These are phyloP conservation scores for Colletotrichum shisoi DNA, from an alignment of 2,329 filamentous ascomycete genomes.

Conservation along the genomic window DNA sequence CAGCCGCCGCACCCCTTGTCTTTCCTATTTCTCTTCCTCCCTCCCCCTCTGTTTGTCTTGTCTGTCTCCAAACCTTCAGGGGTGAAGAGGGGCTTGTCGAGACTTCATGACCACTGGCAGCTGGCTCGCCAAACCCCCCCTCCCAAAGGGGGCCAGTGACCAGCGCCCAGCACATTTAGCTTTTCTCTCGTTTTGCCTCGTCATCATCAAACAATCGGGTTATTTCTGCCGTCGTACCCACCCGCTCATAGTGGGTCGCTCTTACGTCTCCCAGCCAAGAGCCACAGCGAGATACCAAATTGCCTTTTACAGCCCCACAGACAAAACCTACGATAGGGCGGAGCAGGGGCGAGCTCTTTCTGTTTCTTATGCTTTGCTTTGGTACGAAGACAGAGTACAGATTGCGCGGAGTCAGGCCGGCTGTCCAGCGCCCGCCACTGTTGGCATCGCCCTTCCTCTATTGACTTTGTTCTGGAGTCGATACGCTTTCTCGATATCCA, in stretches of 20 bases:
- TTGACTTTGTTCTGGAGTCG: not conserved
- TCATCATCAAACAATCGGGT: conserved; percentile 40
- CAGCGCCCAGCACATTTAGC: conserved; percentile 24
- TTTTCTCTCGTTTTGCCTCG: conserved; percentile 38
- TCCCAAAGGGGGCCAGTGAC: not conserved
- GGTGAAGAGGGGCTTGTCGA: conserved; percentile 4
- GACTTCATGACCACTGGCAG: not conserved
- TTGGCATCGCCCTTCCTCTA: not conserved
- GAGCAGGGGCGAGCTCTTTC: conserved; percentile 29
- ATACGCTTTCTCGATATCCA: not conserved
- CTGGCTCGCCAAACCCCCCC: conserved; percentile 15
- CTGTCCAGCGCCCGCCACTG: not conserved
- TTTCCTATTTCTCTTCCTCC: not conserved
- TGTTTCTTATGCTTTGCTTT: conserved; percentile 23
- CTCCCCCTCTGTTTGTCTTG: not conserved
- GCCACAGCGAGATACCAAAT: conserved; percentile 28
- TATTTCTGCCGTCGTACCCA: conserved; percentile 38
- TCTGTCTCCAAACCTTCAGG: not conserved
- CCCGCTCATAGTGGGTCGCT: conserved; percentile 14
- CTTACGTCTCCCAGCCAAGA: conserved; percentile 17
- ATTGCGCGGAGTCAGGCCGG: conserved; percentile 3
- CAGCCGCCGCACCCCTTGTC: not conserved
- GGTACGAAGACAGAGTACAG: too few relatives aligned
- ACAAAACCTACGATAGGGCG: conserved; percentile 38
- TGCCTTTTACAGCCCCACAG: conserved; percentile 37